Evolutionary conservation across 1,284 basidiomycete species (phyloP).

Genomic region (Ceratobasidium sp.): DNA sequence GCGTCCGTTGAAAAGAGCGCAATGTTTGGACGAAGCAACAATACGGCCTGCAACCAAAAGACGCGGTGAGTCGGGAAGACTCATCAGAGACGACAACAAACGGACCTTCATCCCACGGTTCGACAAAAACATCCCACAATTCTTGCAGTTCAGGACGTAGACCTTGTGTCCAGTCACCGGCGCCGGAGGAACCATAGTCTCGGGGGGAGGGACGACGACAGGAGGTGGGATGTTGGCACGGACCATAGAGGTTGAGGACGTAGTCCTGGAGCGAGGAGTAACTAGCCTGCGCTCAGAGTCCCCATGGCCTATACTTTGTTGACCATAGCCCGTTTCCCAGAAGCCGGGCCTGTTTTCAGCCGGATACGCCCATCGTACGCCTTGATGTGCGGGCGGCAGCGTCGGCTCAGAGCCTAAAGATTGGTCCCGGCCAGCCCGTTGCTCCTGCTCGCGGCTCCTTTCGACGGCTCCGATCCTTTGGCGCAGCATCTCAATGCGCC

Average conservation of each 20-base stretch:
- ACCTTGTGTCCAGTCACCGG: conserved; percentile 65
- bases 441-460: conserved; percentile 29
- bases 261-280: not conserved
- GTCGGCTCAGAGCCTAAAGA: conserved; percentile 3
- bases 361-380: conserved; percentile 34
- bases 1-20: conserved; percentile 88
- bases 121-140: conserved; percentile 79
- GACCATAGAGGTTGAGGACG: conserved; percentile 20
- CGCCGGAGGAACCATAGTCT: conserved; percentile 17
- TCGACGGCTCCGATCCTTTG: conserved; percentile 39
- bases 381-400: conserved; percentile 30
- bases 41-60: conserved; percentile 70
- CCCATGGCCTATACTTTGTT: not conserved
- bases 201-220: conserved; percentile 20
- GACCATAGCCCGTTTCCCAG: conserved; percentile 41
- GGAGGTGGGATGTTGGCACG: conserved; percentile 31
- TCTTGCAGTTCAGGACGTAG: conserved; percentile 82
- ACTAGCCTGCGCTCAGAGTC: conserved; percentile 2
- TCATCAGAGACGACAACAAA: conserved; percentile 47
- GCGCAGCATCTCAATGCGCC: conserved; percentile 39
- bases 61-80: not conserved
- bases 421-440: conserved; percentile 7
- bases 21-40: conserved; percentile 83
- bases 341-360: conserved; percentile 43
- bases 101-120: conserved; percentile 87